Percentiles rank a stretch among this genome's conserved stretches.
Evolutionary conservation across 495 filamentous ascomycete species (phyloP).

Genomic region (Xylaria acuta): DNA sequence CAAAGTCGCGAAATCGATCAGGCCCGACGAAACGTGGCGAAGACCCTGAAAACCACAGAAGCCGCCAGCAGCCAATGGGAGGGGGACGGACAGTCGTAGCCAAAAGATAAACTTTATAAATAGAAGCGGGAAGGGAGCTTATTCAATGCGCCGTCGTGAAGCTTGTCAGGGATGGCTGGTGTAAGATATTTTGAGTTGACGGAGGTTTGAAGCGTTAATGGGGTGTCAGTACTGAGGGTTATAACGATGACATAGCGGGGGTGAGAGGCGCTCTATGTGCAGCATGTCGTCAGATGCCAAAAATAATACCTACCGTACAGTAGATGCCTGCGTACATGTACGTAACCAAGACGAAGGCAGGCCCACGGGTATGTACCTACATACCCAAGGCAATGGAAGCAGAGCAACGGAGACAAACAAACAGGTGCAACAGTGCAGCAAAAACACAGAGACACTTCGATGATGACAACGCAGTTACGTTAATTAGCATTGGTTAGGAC

Average conservation of each 20-base stretch:
- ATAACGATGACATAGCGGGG: conserved; percentile 10
- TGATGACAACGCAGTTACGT: background rate
- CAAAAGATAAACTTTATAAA: conserved; percentile 4
- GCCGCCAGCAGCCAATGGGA: conserved; percentile 16
- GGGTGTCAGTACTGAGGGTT: background rate
- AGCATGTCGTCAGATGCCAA: background rate
- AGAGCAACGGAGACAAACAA: background rate
- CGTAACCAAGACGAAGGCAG: background rate
- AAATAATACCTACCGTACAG: background rate
- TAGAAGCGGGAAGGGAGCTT: background rate
- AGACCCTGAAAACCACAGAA: background rate
- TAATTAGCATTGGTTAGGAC: background rate
- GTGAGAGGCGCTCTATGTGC: background rate
- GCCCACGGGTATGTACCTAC: background rate
- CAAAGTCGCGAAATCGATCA: background rate
- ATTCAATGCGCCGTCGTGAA: background rate
- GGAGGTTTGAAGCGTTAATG: background rate
- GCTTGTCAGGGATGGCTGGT: background rate
- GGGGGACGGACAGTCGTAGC: background rate
- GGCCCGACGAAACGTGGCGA: background rate
- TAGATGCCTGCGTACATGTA: background rate
- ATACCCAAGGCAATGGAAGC: background rate
- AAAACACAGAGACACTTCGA: background rate
- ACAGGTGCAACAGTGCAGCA: background rate
- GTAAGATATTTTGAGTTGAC: background rate